phyloP scores from a whole-genome alignment of 1,284 basidiomycete genomes.

The Melampsora americana region DNA sequence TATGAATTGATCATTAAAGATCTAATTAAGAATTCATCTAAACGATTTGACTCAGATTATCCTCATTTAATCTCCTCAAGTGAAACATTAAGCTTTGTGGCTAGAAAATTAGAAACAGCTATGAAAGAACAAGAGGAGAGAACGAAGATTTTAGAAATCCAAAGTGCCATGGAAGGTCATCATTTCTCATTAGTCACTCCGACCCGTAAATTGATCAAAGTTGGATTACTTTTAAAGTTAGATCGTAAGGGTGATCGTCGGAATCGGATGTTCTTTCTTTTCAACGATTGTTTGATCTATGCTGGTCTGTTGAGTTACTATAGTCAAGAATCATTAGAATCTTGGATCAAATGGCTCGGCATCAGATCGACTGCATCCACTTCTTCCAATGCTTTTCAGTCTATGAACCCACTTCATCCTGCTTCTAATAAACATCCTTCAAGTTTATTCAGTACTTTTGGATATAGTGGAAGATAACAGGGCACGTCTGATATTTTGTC shows the following conservation, averaged over 20 bases:
- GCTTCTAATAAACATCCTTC: neutral
- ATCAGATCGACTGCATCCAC: neutral
- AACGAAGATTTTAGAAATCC: constrained; percentile 68
- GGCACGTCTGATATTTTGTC: constrained; percentile 33
- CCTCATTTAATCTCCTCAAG: constrained; percentile 63
- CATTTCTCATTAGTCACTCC: constrained; percentile 72
- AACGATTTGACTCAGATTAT: constrained; percentile 64
- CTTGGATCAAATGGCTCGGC: constrained; percentile 19
- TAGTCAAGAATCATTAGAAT: constrained; percentile 24
- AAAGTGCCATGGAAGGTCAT: constrained; percentile 68
- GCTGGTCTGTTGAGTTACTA: constrained; percentile 45
- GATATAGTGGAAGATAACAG: constrained; percentile 29
- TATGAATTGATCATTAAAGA: constrained; percentile 76
- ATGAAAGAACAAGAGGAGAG: constrained; percentile 72
- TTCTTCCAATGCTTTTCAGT: neutral
- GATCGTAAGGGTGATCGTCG: constrained; percentile 51
- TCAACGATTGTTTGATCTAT: constrained; percentile 76
- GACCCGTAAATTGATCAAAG: constrained; percentile 70
- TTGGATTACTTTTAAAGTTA: constrained; percentile 58
- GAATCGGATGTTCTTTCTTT: constrained; percentile 68
- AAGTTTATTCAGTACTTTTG: constrained; percentile 17
- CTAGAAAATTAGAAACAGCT: constrained; percentile 70
- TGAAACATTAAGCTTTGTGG: constrained; percentile 74
- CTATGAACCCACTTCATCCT: neutral
- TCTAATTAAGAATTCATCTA: constrained; percentile 65